Evolutionary conservation across 202 grass and related monocot species (phyloP).

Genomic region (Brachypodium distachyon): DNA sequence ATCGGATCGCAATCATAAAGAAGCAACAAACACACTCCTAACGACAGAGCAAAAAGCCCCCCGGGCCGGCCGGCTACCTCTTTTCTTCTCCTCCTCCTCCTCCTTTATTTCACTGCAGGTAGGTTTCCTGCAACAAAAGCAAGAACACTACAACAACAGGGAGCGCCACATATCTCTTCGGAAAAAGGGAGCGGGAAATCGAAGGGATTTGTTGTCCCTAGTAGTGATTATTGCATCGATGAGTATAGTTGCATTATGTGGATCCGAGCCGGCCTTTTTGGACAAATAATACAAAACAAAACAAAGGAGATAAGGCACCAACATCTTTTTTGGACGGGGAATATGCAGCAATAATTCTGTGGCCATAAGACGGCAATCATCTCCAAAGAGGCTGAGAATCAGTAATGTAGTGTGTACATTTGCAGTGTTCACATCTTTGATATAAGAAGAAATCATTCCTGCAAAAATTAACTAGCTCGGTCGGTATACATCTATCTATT

Average conservation of each 20-base stretch:
- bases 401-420: neutral
- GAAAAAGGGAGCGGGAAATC: neutral
- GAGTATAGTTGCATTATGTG: neutral
- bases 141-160: constrained; percentile 6
- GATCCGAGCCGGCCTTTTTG: neutral
- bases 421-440: neutral
- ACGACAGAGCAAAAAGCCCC: neutral
- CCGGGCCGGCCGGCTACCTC: neutral
- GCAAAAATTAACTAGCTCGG: neutral
- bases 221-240: constrained; percentile 16
- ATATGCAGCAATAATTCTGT: constrained; percentile 21
- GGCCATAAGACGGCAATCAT: neutral
- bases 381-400: neutral
- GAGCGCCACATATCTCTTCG: neutral
- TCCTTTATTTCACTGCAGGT: constrained; percentile 25
- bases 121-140: constrained; percentile 21
- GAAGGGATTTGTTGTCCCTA: neutral
- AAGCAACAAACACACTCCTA: neutral
- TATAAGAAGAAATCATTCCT: neutral
- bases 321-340: no score
- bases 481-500: neutral
- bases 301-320: neutral
- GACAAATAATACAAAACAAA: neutral
- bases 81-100: neutral
- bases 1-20: constrained; percentile 18